A percentile compares a stretch with the other conserved stretches of the same genome.
These are phyloP conservation scores for Trichosporon sp. DNA, from an alignment of 1,284 basidiomycete genomes.

Conservation along the genomic window DNA sequence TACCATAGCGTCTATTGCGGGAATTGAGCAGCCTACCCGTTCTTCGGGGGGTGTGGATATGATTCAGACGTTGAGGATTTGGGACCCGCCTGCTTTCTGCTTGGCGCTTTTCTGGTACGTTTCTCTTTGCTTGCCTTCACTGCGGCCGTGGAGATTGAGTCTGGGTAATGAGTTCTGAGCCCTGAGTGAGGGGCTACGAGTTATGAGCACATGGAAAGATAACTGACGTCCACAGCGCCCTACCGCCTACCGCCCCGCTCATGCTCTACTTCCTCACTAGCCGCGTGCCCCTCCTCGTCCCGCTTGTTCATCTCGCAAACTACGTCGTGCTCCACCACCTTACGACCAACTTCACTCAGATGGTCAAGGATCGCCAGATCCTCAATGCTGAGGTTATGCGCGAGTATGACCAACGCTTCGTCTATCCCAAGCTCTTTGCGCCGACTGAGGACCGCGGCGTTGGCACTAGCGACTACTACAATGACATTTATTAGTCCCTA, in stretches of 20 bases:
- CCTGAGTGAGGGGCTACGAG: too few species aligned
- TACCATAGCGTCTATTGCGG: neutral
- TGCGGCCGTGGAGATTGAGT: too few species aligned
- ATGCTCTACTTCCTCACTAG: constrained; percentile 35
- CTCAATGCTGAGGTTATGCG: constrained; percentile 46
- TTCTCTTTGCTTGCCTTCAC: too few species aligned
- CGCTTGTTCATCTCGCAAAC: constrained; percentile 30
- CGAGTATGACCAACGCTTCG: constrained; percentile 47
- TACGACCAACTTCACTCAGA: constrained; percentile 32
- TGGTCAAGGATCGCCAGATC: constrained; percentile 45
- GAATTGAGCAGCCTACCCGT: neutral
- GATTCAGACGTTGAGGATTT: constrained; percentile 42
- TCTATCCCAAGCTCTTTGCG: constrained; percentile 42
- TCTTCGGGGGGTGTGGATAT: constrained; percentile 14
- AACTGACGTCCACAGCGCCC: constrained; percentile 25
- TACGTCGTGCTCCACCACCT: constrained; percentile 36
- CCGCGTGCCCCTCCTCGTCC: constrained; percentile 35
- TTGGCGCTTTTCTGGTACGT: constrained; percentile 47
- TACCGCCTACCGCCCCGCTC: constrained; percentile 37
- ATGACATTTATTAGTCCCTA: neutral
- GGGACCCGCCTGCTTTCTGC: constrained; percentile 47
- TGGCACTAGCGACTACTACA: constrained; percentile 35
- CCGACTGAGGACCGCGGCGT: constrained; percentile 38
- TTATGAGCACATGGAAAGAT: too few species aligned
- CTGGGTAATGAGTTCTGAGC: too few species aligned